Conservation (phyloP, 2,329 filamentous ascomycete species). For the Aspergillus chevalieri region DNA sequence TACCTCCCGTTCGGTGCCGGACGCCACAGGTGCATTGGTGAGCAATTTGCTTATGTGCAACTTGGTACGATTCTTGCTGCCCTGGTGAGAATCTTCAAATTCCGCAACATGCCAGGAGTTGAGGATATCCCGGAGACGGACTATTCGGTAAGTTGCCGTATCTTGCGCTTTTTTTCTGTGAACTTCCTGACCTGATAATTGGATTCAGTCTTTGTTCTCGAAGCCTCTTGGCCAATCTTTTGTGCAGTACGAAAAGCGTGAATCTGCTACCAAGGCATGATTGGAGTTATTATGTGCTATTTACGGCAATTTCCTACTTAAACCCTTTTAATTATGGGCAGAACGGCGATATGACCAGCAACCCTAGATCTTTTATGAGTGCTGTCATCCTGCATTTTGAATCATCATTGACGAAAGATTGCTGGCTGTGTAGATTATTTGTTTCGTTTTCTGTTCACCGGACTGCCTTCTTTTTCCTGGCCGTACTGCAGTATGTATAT, state of each 20-base stretch:
- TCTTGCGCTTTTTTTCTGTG: neutral
- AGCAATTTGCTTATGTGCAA: conserved; percentile 93
- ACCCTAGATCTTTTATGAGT: neutral
- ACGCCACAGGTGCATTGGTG: conserved; percentile 88
- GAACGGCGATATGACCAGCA: neutral
- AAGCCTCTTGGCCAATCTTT: conserved; percentile 64
- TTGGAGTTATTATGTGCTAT: neutral
- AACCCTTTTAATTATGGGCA: neutral
- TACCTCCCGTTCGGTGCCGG: conserved; percentile 94
- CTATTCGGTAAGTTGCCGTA: conserved; percentile 42
- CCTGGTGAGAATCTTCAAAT: conserved; percentile 71
- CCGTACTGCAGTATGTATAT: neutral
- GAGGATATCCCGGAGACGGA: conserved; percentile 45
- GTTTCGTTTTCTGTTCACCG: conserved; percentile 4
- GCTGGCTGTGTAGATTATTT: conserved; percentile 16
- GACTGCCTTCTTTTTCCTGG: neutral
- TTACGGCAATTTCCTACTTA: neutral
- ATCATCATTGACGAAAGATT: conserved; percentile 8
- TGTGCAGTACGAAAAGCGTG: conserved; percentile 63
- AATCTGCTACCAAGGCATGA: conserved; percentile 20
- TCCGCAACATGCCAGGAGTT: conserved; percentile 51
- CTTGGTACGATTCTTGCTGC: conserved; percentile 76
- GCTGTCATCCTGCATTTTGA: neutral
- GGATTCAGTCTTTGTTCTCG: conserved; percentile 57
- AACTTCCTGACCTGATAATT: neutral